These are phyloP conservation scores for Paecilomyces niveus DNA, from an alignment of 2,329 filamentous ascomycete genomes.

Conservation along the genomic window DNA sequence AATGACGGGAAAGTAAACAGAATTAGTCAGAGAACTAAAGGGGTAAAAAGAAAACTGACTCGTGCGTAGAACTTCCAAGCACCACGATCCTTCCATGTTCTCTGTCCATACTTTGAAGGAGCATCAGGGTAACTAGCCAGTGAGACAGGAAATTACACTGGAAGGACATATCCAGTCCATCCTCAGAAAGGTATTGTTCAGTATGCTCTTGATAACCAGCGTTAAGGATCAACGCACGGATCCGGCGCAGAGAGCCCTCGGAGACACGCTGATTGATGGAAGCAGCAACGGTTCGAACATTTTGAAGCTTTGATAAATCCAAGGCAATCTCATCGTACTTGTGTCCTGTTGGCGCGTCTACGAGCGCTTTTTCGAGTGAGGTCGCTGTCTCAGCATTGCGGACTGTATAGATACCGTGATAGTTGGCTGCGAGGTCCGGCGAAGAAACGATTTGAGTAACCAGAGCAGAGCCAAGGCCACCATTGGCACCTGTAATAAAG, in stretches of 20 bases:
- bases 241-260: constrained; percentile 27
- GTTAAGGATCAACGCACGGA: constrained; percentile 32
- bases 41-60: background rate
- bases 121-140: constrained; percentile 12
- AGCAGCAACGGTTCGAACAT: constrained; percentile 6
- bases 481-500: constrained; percentile 3
- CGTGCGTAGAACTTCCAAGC: constrained; percentile 11
- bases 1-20: background rate
- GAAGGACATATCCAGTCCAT: constrained; percentile 13
- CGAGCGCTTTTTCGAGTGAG: background rate
- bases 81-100: constrained; percentile 10
- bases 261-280: constrained; percentile 11
- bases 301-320: constrained; percentile 8
- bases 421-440: constrained; percentile 8
- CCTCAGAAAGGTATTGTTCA: constrained; percentile 7
- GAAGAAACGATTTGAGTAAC: constrained; percentile 7
- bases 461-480: constrained; percentile 2
- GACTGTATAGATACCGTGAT: constrained; percentile 13
- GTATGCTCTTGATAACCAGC: constrained; percentile 17
- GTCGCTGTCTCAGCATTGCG: constrained; percentile 1
- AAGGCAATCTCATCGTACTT: background rate
- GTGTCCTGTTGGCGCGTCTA: background rate
- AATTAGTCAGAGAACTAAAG: background rate
- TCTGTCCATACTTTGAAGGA: constrained; percentile 14
- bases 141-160: constrained; percentile 14